Evolutionary conservation across 2,329 filamentous ascomycete genomes (phyloP).

Genomic region (Fusarium burgessii): DNA sequence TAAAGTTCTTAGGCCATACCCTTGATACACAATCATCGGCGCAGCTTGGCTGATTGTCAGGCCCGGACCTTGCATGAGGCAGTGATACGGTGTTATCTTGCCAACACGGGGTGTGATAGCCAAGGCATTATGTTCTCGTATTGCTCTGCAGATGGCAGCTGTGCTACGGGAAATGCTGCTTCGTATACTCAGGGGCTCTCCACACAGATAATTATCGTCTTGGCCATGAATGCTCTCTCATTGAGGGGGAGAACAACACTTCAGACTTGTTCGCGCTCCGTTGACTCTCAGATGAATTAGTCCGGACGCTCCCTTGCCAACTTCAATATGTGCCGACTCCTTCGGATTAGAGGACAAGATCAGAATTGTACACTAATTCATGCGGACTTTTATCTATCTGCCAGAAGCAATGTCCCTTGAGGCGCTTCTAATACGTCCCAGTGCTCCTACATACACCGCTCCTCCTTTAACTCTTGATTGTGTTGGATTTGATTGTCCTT

Average conservation of each 20-base stretch:
- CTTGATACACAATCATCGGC: neutral
- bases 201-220: too few relatives aligned
- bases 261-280: neutral
- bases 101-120: neutral
- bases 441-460: neutral
- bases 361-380: rapidly evolving
- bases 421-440: neutral
- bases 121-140: neutral
- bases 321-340: neutral
- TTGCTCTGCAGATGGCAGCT: neutral
- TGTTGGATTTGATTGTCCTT: neutral
- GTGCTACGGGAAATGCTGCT: neutral
- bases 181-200: neutral
- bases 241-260: neutral
- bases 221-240: neutral
- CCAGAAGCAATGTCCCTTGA: too few relatives aligned
- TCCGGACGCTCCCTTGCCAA: neutral
- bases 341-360: too few relatives aligned
- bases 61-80: neutral
- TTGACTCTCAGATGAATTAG: neutral
- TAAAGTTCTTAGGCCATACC: neutral
- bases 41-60: neutral
- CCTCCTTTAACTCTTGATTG: neutral
- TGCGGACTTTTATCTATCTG: too few relatives aligned
- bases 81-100: neutral